Evolutionary conservation across 1,284 basidiomycete genomes (phyloP).

Genomic region (Irpex lacteus): DNA sequence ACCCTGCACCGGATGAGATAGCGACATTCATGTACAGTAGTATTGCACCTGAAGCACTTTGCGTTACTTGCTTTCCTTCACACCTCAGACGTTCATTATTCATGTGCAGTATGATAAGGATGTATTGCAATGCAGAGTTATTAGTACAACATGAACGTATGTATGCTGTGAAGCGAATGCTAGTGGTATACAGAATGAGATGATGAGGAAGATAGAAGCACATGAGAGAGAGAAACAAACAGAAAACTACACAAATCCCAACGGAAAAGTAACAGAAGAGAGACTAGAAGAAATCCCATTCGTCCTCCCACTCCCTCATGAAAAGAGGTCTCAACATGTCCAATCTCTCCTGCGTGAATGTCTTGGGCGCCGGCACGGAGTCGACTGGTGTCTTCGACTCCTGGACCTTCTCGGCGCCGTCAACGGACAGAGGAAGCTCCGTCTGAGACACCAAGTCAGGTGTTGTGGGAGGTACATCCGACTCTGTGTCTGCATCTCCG

Average conservation of each 20-base stretch:
- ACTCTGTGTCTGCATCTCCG: not conserved
- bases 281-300: conserved; percentile 5
- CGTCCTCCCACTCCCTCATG: conserved; percentile 8
- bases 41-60: no score
- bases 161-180: no score
- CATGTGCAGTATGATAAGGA: no score
- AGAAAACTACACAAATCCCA: not conserved
- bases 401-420: not conserved
- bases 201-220: not conserved
- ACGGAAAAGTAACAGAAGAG: not conserved
- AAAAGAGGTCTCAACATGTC: conserved; percentile 6
- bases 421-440: not conserved
- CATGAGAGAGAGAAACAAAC: not conserved
- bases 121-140: no score
- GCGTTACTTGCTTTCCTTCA: no score
- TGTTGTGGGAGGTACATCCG: not conserved
- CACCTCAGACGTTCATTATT: no score
- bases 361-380: not conserved
- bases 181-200: no score
- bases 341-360: not conserved
- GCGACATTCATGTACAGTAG: no score
- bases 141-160: no score
- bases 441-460: not conserved
- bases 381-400: not conserved
- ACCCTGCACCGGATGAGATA: no score